Percentiles rank a stretch among this genome's conserved stretches.
phyloP scores from a whole-genome alignment of 345 rosid species.

The Eucalyptus fibrosa region DNA sequence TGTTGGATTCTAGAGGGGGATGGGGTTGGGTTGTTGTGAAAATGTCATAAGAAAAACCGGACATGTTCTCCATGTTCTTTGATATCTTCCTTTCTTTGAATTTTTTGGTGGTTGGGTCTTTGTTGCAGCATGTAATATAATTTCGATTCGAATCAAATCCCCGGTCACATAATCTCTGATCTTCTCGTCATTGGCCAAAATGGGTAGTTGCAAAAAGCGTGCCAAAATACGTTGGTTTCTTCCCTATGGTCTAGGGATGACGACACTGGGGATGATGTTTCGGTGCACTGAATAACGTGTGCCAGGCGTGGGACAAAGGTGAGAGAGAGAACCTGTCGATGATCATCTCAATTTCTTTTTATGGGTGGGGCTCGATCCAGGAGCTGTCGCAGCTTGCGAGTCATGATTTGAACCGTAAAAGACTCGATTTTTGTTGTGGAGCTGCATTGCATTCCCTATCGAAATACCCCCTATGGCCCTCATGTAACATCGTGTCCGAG shows the following conservation, averaged over 20 bases:
- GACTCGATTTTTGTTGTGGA: not conserved
- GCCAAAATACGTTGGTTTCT: not conserved
- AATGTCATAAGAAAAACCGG: not conserved
- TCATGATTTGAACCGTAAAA: not conserved
- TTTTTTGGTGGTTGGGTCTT: not conserved
- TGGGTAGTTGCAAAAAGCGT: not conserved
- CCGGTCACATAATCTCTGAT: not conserved
- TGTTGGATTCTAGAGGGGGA: not conserved
- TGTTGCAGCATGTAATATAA: not conserved
- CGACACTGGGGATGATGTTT: not conserved
- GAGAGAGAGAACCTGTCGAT: not conserved
- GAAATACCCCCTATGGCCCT: not conserved
- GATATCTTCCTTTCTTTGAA: not conserved
- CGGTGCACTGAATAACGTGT: not conserved
- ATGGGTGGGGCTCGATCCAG: not conserved
- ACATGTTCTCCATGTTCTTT: conserved; percentile 23
- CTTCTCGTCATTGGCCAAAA: not conserved
- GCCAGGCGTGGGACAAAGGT: not conserved
- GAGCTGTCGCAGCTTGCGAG: not conserved
- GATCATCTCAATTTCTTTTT: not conserved
- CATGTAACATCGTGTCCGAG: not conserved
- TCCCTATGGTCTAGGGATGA: not conserved
- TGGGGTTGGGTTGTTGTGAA: not conserved
- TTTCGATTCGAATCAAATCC: not conserved
- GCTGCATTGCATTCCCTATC: not conserved